phyloP scores from a whole-genome alignment of 176 grass and related monocot species.

The Ampelocalamus luodianensis region DNA sequence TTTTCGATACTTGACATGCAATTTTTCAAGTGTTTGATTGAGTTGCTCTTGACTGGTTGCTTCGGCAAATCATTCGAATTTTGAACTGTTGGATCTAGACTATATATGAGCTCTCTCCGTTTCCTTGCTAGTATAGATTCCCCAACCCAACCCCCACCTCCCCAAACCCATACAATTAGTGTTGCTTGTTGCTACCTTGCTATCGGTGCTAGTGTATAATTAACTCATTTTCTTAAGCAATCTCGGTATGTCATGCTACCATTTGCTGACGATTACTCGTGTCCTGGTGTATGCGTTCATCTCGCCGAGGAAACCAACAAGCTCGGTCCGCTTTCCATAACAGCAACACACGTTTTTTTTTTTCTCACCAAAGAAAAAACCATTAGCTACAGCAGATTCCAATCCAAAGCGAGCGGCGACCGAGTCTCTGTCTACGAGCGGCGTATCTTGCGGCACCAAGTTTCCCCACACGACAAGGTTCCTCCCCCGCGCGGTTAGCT shows the following conservation, averaged over 20 bases:
- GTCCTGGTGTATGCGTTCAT: background rate
- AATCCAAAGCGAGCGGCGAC: conserved; percentile 31
- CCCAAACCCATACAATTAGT: too few relatives aligned
- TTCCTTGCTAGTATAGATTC: too few relatives aligned
- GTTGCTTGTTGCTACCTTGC: too few relatives aligned
- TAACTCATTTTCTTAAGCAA: too few relatives aligned
- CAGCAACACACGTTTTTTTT: background rate
- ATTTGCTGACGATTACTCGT: background rate
- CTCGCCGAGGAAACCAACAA: background rate
- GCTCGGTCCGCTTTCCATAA: background rate
- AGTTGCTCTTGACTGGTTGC: background rate
- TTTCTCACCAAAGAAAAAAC: background rate
- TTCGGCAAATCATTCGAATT: background rate
- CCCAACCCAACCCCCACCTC: too few relatives aligned
- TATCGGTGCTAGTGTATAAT: too few relatives aligned
- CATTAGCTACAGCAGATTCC: background rate
- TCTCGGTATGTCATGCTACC: background rate
- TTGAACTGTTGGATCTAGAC: background rate
- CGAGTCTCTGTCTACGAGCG: conserved; percentile 12
- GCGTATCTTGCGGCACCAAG: conserved; percentile 41
- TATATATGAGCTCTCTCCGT: background rate
- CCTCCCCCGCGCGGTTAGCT: conserved; percentile 2
- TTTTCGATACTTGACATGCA: background rate
- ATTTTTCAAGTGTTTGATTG: background rate
- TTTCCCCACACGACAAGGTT: conserved; percentile 41